These are phyloP conservation scores for Ceratocystiopsis sp. DNA, from an alignment of 2,329 filamentous ascomycete genomes.

Conservation along the genomic window DNA sequence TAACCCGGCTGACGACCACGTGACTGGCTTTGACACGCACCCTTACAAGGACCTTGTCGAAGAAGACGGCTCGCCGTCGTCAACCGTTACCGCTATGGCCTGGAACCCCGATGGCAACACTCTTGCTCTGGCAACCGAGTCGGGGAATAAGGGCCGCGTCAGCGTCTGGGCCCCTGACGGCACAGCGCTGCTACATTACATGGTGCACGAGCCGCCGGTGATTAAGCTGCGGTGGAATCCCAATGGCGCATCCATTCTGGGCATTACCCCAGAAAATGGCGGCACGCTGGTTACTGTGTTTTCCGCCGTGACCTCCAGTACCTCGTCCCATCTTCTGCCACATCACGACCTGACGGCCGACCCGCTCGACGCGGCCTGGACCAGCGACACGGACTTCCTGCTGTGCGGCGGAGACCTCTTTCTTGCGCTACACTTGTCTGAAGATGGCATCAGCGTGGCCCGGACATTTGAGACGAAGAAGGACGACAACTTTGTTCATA, in stretches of 20 bases:
- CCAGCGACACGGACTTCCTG: constrained; percentile 38
- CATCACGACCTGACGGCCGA: constrained; percentile 33
- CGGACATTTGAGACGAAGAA: constrained; percentile 35
- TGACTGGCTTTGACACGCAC: constrained; percentile 21
- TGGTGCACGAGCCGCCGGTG: constrained; percentile 41
- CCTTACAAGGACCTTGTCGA: constrained; percentile 33
- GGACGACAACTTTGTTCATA: constrained; percentile 35
- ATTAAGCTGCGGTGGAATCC: constrained; percentile 46
- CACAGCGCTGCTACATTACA: constrained; percentile 32
- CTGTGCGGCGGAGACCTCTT: constrained; percentile 40
- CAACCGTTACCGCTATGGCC: constrained; percentile 40
- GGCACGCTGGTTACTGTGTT: constrained; percentile 41
- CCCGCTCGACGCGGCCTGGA: constrained; percentile 43
- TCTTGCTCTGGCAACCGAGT: constrained; percentile 42
- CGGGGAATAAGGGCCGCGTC: constrained; percentile 33
- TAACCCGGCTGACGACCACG: constrained; percentile 29
- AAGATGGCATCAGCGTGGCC: constrained; percentile 26
- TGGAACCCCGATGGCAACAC: constrained; percentile 40
- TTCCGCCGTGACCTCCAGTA: constrained; percentile 24
- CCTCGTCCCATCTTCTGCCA: constrained; percentile 29
- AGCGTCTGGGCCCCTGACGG: constrained; percentile 40
- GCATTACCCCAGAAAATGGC: constrained; percentile 36
- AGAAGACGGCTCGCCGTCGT: constrained; percentile 31
- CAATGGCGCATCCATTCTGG: constrained; percentile 34
- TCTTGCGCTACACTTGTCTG: constrained; percentile 28